These are phyloP conservation scores for Yarrowia deformans DNA, from an alignment of 805 yeast genomes.

Conservation along the genomic window DNA sequence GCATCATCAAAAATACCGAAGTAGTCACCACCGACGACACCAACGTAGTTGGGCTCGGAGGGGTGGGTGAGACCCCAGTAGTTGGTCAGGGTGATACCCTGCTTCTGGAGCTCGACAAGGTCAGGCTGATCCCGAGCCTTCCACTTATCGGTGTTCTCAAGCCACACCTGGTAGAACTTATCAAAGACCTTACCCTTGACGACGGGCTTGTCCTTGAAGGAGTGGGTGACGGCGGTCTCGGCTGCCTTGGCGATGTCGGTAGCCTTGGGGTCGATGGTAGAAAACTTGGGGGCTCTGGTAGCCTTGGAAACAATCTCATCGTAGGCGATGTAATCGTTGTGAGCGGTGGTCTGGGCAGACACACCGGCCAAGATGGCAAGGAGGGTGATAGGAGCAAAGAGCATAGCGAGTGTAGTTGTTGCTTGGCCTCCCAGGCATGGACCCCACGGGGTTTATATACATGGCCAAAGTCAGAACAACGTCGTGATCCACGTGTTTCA, in stretches of 20 bases:
- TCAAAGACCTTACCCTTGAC: constrained; percentile 14
- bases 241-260: constrained; percentile 16
- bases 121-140: constrained; percentile 1
- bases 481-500: constrained; percentile 10
- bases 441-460: background rate
- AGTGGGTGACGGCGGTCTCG: background rate
- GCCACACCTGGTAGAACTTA: constrained; percentile 16
- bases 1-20: constrained; percentile 6
- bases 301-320: constrained; percentile 5
- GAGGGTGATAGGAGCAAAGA: constrained; percentile 7
- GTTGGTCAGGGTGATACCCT: constrained; percentile 9
- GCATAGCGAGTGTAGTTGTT: constrained; percentile 12
- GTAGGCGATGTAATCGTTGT: constrained; percentile 4
- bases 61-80: constrained; percentile 19
- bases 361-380: constrained; percentile 5
- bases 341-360: constrained; percentile 14
- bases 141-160: constrained; percentile 12
- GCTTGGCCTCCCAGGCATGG: background rate
- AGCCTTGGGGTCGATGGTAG: background rate
- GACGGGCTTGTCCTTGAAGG: constrained; percentile 14
- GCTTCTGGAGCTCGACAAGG: background rate
- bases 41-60: constrained; percentile 17
- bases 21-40: constrained; percentile 12
- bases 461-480: background rate
- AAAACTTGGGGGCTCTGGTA: constrained; percentile 5